Percentiles rank a stretch among this genome's conserved stretches.
These are phyloP conservation scores for Taiwanofungus camphoratus DNA, from an alignment of 1,284 basidiomycete species.

Conservation along the genomic window DNA sequence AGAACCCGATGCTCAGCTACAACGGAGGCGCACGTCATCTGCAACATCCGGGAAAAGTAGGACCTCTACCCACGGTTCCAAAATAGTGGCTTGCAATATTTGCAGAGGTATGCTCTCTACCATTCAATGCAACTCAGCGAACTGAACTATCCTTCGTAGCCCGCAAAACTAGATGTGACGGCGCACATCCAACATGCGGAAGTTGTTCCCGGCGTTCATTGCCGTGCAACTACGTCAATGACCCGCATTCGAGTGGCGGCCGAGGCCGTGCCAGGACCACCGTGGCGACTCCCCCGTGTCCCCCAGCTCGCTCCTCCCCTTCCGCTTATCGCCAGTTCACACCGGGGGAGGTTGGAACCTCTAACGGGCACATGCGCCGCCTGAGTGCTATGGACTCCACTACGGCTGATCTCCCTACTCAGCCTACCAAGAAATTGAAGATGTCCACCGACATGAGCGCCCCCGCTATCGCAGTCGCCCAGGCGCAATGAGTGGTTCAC, in stretches of 20 bases:
- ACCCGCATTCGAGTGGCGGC: slow-evolving; percentile 35
- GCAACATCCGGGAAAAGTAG: slow-evolving; percentile 59
- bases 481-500: slow-evolving; percentile 11
- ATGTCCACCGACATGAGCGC: slow-evolving; percentile 28
- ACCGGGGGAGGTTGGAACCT: slow-evolving; percentile 32
- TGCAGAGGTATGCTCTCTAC: slow-evolving; percentile 57
- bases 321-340: slow-evolving; percentile 33
- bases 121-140: background rate
- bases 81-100: slow-evolving; percentile 79
- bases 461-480: slow-evolving; percentile 19
- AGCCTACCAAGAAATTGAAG: slow-evolving; percentile 49
- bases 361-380: slow-evolving; percentile 17
- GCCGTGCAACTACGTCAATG: slow-evolving; percentile 74
- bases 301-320: slow-evolving; percentile 34
- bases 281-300: slow-evolving; percentile 17
- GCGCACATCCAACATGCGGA: slow-evolving; percentile 70
- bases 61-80: slow-evolving; percentile 65
- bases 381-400: slow-evolving; percentile 32
- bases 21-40: slow-evolving; percentile 58
- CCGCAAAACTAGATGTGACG: slow-evolving; percentile 80
- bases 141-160: slow-evolving; percentile 35
- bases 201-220: slow-evolving; percentile 69
- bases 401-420: slow-evolving; percentile 8
- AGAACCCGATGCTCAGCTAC: slow-evolving; percentile 8
- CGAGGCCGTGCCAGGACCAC: slow-evolving; percentile 16